Evolutionary conservation across 805 yeast genomes (phyloP), one percentile per base, ranked within the genome.

Genomic region (Yarrowia osloensis): DNA sequence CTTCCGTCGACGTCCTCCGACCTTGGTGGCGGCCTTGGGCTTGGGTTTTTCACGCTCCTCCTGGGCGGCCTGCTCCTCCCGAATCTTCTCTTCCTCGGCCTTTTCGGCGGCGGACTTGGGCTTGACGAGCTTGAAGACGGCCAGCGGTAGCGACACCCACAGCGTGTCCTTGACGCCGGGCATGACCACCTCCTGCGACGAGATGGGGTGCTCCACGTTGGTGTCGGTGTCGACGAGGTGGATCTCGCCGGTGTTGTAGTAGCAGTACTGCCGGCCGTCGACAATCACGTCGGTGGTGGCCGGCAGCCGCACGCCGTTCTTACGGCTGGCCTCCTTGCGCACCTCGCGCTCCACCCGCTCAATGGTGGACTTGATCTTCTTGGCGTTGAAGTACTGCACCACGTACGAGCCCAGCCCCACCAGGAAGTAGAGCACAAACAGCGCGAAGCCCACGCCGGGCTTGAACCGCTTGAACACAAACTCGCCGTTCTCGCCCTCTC

Each of bases 401-500:
- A 83, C 77, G 71, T 79, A 88, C 71, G 91, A 97, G 49, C 87
- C 84, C 0, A 77, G 73, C 37, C 88, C 81, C 29, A 84, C 78
- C 12, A 88, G 70, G 0, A 85, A 39, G 66, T 80, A 84, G 31
- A 90, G 73, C 37, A 88, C 79, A 3, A 79, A 71, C 1, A 87
- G 44, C 0, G 89, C 84, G 59, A 86, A 74, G 12, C 82, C 71
- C 35, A 84, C 74, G 44, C 88, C 88, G 24, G 92, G 97, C 73
- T 88, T 84, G 82, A 81, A 91, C 76, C 87, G 82, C 37, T 72
- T 75, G 75, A 88, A 85, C 37, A 44, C 44, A 70, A 81, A 81
- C 80, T 89, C 85, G 65, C 85, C 90, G 22, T 86, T 82, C 17
- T 87, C 90, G 68, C 86, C 86, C 84, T 89, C 91, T 69, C 82